Percentiles rank a stretch among this genome's conserved stretches.
These are phyloP conservation scores for Suaeda aralocaspica DNA, from an alignment of 148 eudicot species.

Conservation along the genomic window DNA sequence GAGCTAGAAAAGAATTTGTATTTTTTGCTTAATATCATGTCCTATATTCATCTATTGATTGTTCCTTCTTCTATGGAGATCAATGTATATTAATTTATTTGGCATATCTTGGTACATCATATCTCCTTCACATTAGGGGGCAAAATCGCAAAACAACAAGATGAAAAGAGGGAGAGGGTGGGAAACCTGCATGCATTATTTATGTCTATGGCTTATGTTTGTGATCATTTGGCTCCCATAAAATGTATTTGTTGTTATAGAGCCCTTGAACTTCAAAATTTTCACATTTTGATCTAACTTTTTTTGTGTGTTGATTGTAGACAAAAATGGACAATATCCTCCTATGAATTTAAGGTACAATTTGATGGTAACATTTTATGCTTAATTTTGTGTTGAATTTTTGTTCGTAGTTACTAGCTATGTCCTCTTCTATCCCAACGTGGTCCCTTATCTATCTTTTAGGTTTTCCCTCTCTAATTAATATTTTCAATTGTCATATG, in stretches of 20 bases:
- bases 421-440: no score
- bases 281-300: constrained; percentile 3
- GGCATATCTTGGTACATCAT: background rate
- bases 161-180: background rate
- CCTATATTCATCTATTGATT: background rate
- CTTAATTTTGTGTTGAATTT: no score
- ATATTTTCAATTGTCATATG: no score
- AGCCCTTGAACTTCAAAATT: background rate
- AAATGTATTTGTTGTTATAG: background rate
- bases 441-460: no score
- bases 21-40: background rate
- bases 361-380: background rate
- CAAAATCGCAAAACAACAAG: background rate
- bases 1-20: background rate
- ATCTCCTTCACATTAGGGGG: background rate
- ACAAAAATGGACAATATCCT: constrained; percentile 53
- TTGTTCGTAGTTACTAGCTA: no score
- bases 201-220: background rate
- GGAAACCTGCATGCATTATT: background rate
- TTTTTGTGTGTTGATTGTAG: constrained; percentile 35
- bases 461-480: no score
- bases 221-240: constrained; percentile 13
- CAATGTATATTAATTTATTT: no score
- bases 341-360: constrained; percentile 32
- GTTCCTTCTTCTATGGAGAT: background rate